phyloP scores from a whole-genome alignment of 441 rosid genomes.

The Geranium incanum region DNA sequence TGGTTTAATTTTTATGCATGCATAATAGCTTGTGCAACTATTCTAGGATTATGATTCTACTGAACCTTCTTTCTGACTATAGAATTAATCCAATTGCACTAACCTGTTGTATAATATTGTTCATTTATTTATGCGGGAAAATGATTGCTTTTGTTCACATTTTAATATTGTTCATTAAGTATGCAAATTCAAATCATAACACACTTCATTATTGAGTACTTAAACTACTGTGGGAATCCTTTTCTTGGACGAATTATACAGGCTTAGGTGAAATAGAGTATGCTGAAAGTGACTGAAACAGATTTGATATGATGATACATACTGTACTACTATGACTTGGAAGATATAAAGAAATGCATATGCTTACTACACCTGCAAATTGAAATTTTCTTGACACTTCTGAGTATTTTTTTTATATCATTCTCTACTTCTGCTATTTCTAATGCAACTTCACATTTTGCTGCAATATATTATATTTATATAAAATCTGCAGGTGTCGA shows the following conservation, averaged over 20 bases:
- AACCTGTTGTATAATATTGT: neutral
- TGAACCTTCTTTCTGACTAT: neutral
- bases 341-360: neutral
- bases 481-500: slow-evolving; percentile 48
- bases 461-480: slow-evolving; percentile 22
- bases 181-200: neutral
- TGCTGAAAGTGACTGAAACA: neutral
- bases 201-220: neutral
- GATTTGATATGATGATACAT: neutral
- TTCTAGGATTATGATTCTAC: neutral
- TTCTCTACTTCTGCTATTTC: slow-evolving; percentile 1
- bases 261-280: neutral
- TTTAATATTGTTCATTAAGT: neutral
- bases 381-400: neutral
- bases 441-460: slow-evolving; percentile 6
- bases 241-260: neutral
- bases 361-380: neutral
- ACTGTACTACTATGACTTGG: neutral
- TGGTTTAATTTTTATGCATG: too few species aligned
- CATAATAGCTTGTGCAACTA: neutral
- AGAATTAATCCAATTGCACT: neutral
- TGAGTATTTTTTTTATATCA: slow-evolving; percentile 2
- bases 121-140: neutral
- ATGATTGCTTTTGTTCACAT: neutral
- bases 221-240: neutral